Evolutionary conservation across 139 green algal genomes (phyloP), one percentile per base, ranked within the genome.

Genomic region (Coelastrella sp.): DNA sequence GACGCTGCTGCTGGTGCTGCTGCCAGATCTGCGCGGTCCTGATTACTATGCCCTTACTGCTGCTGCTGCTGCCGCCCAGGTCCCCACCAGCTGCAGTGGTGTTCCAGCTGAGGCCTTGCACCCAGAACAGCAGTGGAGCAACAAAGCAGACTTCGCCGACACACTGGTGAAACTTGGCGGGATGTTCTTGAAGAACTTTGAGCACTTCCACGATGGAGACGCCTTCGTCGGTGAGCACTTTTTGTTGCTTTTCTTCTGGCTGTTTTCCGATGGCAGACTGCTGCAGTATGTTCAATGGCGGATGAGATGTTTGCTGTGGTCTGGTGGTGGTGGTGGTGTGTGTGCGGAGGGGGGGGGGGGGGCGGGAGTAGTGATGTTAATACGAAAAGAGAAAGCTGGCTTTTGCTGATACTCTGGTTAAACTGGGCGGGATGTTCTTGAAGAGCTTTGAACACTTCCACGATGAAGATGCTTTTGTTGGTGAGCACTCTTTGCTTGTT

Each of bases 41-140:
- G 0, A 47, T 68, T 0, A 10, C 61, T 17, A 2, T 68, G 61
- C 61, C 61, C 8, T 56, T 57, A 13, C 90, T 0, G 92, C 95
- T 47, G 96, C 97, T 89, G 54, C 47, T 86, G 13, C 8, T 20
- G 5, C 47, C n/a, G 14, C 14, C 10, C 82, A 87, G 85, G 85
- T 90, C 66, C 75, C 74, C 23, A 23, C 8, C 68, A 90, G 58
- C 22, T 80, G 65, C 87, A 71, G 75, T 59, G 87, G 76, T 14
- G 87, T 91, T 13, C 87, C 77, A 13, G 6, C 22, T 65, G 87
- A 22, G 11, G 5, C 54, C 4, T 77, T 91, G 17, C 77, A 80
- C 64, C 87, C 87, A n/a, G 87, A 91, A 19, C n/a, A 23, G 13
- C 60, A 89, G 60, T 91, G 87, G 87, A 23, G 13, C 13, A 61